Base-by-base conservation (phyloP, 2,329 filamentous ascomycete species). In the Hypoxylon sp. region DNA sequence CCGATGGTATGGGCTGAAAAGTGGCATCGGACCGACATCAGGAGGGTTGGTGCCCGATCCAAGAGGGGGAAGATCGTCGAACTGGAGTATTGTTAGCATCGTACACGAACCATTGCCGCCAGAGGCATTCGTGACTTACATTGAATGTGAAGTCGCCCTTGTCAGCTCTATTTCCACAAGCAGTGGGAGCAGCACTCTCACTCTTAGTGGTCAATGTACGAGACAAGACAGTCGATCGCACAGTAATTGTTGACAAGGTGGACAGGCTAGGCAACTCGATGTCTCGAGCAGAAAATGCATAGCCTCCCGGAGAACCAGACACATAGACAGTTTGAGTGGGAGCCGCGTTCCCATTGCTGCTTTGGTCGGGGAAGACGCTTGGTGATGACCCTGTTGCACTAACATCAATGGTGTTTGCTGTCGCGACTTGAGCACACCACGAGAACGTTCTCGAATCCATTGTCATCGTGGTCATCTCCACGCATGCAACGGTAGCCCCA, bases 1-100 rank as follows among this genome's bases (percentile, higher is more conserved):
- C 40, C 71, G 70, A 64, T 76, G 75, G 49, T 76, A 75, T 1
- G 74, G 74, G 42, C 65, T 72, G 45, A 71, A 70, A 58, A 74
- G 64, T 12, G 72, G 65, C 64, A 71, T 70, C 28, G 74, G 69
- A 14, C 61, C 61, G 18, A 68, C 54, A 46, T 68, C 42, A 20
- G 64, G 54, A 16, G 69, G 61, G 49, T 66, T 56, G 12, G 46
- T 51, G 36, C 48, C 59, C 1, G 70, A 54, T 28, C 61, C 54
- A 38, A 70, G 67, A 22, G 59, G 55, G 30, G 68, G 63, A 24
- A 75, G 64, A 42, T 76, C 73, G 56, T 75, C 71, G 33, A 75
- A 71, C 74, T 76, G 30, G 22, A 12, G 58, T 12, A 26, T 55
- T 68, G 48, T 69, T 53, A 67, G 60, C 24, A 20, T 33, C 12